Base-by-base conservation (phyloP, 176 grass and related monocot genomes). In the Aegilops speltoides region DNA sequence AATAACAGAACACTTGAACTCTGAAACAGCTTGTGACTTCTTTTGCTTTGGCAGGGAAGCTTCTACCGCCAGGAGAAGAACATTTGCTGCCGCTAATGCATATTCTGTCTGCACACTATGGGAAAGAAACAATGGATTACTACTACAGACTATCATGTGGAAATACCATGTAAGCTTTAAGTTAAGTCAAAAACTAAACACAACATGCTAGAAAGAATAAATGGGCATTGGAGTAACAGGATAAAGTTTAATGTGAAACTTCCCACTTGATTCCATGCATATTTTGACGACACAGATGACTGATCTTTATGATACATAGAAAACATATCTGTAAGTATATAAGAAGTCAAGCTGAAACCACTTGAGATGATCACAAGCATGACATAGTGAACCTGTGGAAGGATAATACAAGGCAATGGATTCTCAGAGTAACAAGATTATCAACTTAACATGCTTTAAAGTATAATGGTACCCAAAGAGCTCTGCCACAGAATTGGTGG, bases 31-130 rank as follows among this genome's bases (percentile, higher is more conserved):
- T 77, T 90, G 77, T 20, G 90, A 79, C 79, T 94, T 98, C 68
- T 94, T 98, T 73, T 98, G 96, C 85, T 93, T 98, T 45, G 92
- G 93, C 76, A 98, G 67, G 14, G 80, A 80, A 76, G 76, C 71
- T 83, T 98, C 96, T 80, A 82, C 92, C 0, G 85, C 90, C 85
- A 92, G 93, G 31, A 96, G 78, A 88, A 98, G 90, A 52, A 17
- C 37, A 56, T 86, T 92, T 14, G 93, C 85, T 38, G 93, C 85
- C 6, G 77, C 37, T 84, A 94, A 65, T 66, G 80, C 93, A 86
- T 91, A 78, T 50, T 94, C 92, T 26, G 90, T 95, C 83, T 94
- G 96, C 73, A 94, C 80, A 87, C 96, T 98, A 72, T 25, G 59
- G 82, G 32, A 83, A 81, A 79, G n/a, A 83, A 81, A 79, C 10